phyloP scores from a whole-genome alignment of 306 rosid species.

The Cucurbita moschata region DNA sequence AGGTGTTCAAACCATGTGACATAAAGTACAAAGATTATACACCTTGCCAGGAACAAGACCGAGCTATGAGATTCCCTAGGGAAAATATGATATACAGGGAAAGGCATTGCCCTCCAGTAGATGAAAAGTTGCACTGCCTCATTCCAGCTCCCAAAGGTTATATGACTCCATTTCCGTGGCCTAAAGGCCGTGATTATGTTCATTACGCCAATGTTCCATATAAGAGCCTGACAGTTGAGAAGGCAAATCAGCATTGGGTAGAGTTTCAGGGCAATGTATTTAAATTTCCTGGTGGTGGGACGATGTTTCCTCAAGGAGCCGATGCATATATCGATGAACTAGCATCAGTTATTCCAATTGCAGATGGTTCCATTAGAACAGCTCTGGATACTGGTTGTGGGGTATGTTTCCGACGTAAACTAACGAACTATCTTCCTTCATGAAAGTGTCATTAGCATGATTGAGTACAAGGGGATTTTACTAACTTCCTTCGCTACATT shows the following conservation, averaged over 20 bases:
- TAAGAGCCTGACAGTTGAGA: conserved; percentile 77
- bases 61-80: conserved; percentile 89
- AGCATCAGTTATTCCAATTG: conserved; percentile 71
- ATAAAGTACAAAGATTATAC: conserved; percentile 54
- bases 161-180: conserved; percentile 83
- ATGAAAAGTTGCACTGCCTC: conserved; percentile 78
- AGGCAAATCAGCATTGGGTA: conserved; percentile 94
- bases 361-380: conserved; percentile 77
- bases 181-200: conserved; percentile 84
- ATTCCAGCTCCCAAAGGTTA: conserved; percentile 86
- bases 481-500: too few relatives aligned
- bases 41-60: conserved; percentile 97
- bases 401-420: conserved; percentile 26
- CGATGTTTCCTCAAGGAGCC: conserved; percentile 94
- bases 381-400: conserved; percentile 97
- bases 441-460: neutral
- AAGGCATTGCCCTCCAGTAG: conserved; percentile 80
- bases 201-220: conserved; percentile 85
- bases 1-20: conserved; percentile 67
- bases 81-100: conserved; percentile 95
- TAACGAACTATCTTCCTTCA: neutral
- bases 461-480: neutral
- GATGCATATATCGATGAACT: conserved; percentile 88
- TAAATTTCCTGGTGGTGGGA: conserved; percentile 97
- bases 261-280: conserved; percentile 75